phyloP scores from a whole-genome alignment of 2,329 filamentous ascomycete genomes.

The Penicillium polonicum region DNA sequence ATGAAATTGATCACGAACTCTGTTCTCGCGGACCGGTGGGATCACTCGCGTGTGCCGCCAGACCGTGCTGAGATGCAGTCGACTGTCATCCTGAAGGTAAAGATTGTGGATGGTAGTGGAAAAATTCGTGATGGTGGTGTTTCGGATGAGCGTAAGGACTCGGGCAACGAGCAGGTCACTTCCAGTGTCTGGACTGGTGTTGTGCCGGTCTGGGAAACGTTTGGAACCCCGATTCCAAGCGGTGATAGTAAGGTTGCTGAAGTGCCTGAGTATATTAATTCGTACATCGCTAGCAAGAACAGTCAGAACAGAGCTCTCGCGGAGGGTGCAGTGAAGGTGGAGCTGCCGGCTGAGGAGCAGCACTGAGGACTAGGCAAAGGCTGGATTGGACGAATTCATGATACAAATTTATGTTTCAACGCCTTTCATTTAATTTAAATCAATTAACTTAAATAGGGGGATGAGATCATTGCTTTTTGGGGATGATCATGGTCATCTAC shows the following conservation, averaged over 20 bases:
- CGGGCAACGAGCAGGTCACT: slow-evolving; percentile 47
- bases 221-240: slow-evolving; percentile 63
- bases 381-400: neutral
- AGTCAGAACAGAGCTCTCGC: slow-evolving; percentile 46
- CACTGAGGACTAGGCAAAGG: slow-evolving; percentile 17
- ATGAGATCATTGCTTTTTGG: neutral
- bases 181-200: slow-evolving; percentile 59
- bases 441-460: neutral
- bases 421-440: too few relatives aligned
- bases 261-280: slow-evolving; percentile 62
- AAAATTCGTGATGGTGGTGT: slow-evolving; percentile 70
- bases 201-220: slow-evolving; percentile 61
- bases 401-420: neutral
- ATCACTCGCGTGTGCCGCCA: slow-evolving; percentile 67
- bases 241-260: slow-evolving; percentile 58
- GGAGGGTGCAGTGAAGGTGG: slow-evolving; percentile 28
- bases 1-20: slow-evolving; percentile 76
- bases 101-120: slow-evolving; percentile 68
- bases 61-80: slow-evolving; percentile 71
- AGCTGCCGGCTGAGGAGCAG: slow-evolving; percentile 33
- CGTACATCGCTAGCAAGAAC: slow-evolving; percentile 53
- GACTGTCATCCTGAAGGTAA: slow-evolving; percentile 70
- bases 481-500: too few relatives aligned
- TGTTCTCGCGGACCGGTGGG: slow-evolving; percentile 68
- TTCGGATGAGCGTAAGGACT: slow-evolving; percentile 59